phyloP scores from a whole-genome alignment of 78 protist species.

The Guillardia theta region DNA sequence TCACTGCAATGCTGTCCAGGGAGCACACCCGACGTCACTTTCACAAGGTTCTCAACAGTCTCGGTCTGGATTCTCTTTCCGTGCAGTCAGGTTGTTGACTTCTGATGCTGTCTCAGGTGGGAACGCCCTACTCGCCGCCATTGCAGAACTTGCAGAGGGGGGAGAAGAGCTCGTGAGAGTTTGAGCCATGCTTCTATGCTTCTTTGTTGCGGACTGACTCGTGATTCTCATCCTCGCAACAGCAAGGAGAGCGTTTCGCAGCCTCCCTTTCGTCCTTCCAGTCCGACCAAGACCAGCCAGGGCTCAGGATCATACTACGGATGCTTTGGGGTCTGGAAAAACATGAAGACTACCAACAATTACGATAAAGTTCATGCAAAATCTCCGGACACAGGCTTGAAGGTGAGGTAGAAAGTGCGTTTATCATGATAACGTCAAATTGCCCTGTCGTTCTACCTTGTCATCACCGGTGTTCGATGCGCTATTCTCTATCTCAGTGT shows the following conservation, averaged over 20 bases:
- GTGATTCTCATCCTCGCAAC: neutral
- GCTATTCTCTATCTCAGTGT: no score
- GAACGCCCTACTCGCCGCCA: no score
- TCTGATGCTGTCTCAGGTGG: no score
- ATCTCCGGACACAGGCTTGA: no score
- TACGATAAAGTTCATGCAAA: neutral
- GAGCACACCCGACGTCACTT: neutral
- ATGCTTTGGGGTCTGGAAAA: neutral
- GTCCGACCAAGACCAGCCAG: neutral
- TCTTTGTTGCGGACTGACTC: neutral
- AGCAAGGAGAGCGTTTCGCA: neutral
- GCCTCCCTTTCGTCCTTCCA: neutral
- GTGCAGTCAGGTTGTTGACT: no score
- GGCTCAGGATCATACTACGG: neutral
- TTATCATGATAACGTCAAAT: no score
- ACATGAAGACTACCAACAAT: neutral
- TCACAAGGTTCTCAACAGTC: neutral
- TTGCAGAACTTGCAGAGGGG: neutral
- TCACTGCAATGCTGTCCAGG: neutral
- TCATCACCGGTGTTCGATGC: no score
- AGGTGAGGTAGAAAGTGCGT: no score
- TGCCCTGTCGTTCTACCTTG: no score
- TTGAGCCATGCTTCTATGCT: neutral
- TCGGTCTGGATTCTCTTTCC: neutral
- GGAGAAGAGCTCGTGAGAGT: neutral